A percentile compares a stretch with the other conserved stretches of the same genome.
These are phyloP conservation scores for Eragrostis nindensis DNA, from an alignment of 176 grass and related monocot genomes.

Conservation along the genomic window DNA sequence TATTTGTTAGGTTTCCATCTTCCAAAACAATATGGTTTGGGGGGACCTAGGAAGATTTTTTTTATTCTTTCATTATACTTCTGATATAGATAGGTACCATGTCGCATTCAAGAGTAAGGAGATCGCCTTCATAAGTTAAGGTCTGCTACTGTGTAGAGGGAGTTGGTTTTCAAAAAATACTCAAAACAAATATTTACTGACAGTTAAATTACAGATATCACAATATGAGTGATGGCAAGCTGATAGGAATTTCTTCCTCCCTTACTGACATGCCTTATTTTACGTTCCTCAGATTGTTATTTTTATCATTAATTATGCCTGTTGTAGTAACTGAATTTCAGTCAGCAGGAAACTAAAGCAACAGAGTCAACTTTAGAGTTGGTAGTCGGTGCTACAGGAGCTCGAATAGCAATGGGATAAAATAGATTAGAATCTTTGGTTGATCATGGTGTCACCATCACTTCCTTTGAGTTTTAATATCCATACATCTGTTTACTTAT, in stretches of 20 bases:
- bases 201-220: slow-evolving; percentile 14
- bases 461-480: slow-evolving; percentile 16
- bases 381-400: slow-evolving; percentile 7
- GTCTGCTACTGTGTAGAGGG: background rate
- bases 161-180: slow-evolving; percentile 14
- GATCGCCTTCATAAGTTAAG: slow-evolving; percentile 11
- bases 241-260: background rate
- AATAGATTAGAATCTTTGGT: slow-evolving; percentile 6
- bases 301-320: background rate
- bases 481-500: slow-evolving; percentile 9
- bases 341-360: background rate
- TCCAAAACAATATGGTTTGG: background rate
- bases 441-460: slow-evolving; percentile 37
- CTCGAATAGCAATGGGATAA: slow-evolving; percentile 29
- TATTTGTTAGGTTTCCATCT: background rate
- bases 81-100: background rate
- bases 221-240: slow-evolving; percentile 5
- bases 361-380: background rate
- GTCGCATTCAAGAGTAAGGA: slow-evolving; percentile 6
- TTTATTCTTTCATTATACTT: slow-evolving; percentile 4
- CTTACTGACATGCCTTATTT: background rate
- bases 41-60: background rate
- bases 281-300: background rate
- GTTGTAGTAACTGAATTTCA: slow-evolving; percentile 7
- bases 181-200: too few species aligned